phyloP scores from a whole-genome alignment of 208 protist species.

The Leishmania braziliensis region DNA sequence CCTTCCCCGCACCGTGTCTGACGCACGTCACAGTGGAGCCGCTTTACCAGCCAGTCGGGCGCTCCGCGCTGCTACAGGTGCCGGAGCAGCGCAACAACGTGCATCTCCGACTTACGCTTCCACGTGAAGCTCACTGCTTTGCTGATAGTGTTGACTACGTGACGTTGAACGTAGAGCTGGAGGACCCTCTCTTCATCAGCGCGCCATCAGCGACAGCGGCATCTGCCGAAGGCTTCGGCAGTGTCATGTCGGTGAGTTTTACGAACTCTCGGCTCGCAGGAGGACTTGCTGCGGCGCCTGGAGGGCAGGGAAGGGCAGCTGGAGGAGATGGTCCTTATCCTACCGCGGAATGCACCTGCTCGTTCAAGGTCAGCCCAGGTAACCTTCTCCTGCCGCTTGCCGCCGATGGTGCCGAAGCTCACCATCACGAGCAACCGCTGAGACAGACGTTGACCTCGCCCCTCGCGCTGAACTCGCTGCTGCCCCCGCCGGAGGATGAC shows the following conservation, averaged over 20 bases:
- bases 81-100: slow-evolving; percentile 60
- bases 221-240: neutral
- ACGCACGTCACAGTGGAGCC: slow-evolving; percentile 9
- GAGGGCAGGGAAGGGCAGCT: neutral
- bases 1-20: neutral
- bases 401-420: neutral
- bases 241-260: neutral
- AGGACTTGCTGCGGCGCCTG: neutral
- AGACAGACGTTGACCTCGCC: neutral
- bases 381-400: slow-evolving; percentile 10
- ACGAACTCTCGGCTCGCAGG: neutral
- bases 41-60: slow-evolving; percentile 8
- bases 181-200: slow-evolving; percentile 30
- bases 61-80: slow-evolving; percentile 34
- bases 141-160: slow-evolving; percentile 59
- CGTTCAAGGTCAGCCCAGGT: slow-evolving; percentile 12
- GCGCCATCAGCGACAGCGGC: neutral
- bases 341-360: slow-evolving; percentile 11
- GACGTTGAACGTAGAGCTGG: slow-evolving; percentile 58
- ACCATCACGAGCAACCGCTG: neutral
- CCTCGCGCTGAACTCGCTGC: neutral
- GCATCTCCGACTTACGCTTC: slow-evolving; percentile 41
- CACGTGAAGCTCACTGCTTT: slow-evolving; percentile 69
- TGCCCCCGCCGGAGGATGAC: neutral
- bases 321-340: neutral